Evolutionary conservation across 2,329 filamentous ascomycete genomes (phyloP).

Genomic region (Bipolaris cookei): DNA sequence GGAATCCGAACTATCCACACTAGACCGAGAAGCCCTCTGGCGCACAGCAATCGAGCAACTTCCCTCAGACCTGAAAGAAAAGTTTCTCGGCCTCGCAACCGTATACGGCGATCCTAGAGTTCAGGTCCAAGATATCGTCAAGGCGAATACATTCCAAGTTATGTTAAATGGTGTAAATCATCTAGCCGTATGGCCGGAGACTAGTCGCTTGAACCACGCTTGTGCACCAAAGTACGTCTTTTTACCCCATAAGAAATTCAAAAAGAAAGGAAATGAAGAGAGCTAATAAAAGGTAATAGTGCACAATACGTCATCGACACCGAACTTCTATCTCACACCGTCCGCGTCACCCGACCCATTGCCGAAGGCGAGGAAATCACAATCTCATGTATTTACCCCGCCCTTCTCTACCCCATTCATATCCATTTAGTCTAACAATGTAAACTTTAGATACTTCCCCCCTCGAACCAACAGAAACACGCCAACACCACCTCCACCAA

Average conservation of each 20-base stretch:
- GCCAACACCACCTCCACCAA: constrained; percentile 40
- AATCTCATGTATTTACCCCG: constrained; percentile 44
- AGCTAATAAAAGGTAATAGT: constrained; percentile 18
- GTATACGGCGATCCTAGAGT: constrained; percentile 38
- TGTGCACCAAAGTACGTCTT: constrained; percentile 45
- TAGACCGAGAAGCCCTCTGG: constrained; percentile 41
- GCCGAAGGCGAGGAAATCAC: constrained; percentile 49
- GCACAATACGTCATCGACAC: constrained; percentile 52
- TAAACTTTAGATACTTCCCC: constrained; percentile 41
- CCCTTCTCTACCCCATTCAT: not conserved
- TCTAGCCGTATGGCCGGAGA: constrained; percentile 49
- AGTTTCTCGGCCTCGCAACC: constrained; percentile 32
- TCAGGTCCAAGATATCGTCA: constrained; percentile 42
- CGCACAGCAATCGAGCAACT: constrained; percentile 35
- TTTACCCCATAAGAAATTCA: not conserved
- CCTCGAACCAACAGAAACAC: constrained; percentile 35
- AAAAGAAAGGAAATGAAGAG: not conserved
- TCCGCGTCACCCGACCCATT: constrained; percentile 46
- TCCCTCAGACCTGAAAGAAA: constrained; percentile 20
- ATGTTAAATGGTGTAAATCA: constrained; percentile 37
- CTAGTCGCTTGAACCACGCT: constrained; percentile 52
- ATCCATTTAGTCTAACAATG: not conserved
- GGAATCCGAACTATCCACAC: constrained; percentile 34
- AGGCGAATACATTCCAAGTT: constrained; percentile 46
- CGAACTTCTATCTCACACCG: constrained; percentile 48